Evolutionary conservation across 257 asterid species (phyloP), one percentile per base, ranked within the genome.

Genomic region (Coffea canephora): DNA sequence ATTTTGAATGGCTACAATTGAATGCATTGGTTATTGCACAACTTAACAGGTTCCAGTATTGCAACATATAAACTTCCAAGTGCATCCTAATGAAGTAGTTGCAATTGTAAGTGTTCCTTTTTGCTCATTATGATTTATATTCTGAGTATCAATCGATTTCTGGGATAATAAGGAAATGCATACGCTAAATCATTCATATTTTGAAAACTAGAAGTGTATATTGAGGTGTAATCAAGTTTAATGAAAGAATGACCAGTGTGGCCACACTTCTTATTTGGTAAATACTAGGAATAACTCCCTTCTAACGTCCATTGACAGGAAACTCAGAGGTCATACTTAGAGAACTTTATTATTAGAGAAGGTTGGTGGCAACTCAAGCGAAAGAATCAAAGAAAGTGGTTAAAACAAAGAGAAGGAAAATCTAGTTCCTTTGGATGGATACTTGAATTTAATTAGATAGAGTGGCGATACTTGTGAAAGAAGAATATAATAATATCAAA

Each of bases 21-120:
- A 75, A 64, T 25, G 39, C 34, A 75, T 81, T 81, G 68, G 70
- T 39, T 78, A 25, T 77, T 78, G 76, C 21, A 50, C 80, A 78
- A 74, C 77, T 78, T 83, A 82, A 87, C 90, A 95, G 98, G 91
- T 92, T 77, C 89, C 88, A n/a, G 93, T 91, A 69, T 87, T 94
- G 76, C 91, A 83, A 54, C 82, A 85, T 76, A 82, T 96, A 86
- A 91, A 85, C 92, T 83, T 96, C 77, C 75, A 83, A 74, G 93
- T 94, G 77, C 86, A 90, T 84, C 97, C 98, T 34, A 92, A 94
- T 81, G 97, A 96, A 91, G 91, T 94, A 69, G 93, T 94, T 82
- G 99, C 99, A 72, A 73, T 96, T 77, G 99, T 95, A 90, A 93
- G 98, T 89, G 10, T 46, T 18, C 49, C 48, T 36, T 46, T 66